Conservation (phyloP, 2,329 filamentous ascomycete genomes). For the Pseudogymnoascus sp. region DNA sequence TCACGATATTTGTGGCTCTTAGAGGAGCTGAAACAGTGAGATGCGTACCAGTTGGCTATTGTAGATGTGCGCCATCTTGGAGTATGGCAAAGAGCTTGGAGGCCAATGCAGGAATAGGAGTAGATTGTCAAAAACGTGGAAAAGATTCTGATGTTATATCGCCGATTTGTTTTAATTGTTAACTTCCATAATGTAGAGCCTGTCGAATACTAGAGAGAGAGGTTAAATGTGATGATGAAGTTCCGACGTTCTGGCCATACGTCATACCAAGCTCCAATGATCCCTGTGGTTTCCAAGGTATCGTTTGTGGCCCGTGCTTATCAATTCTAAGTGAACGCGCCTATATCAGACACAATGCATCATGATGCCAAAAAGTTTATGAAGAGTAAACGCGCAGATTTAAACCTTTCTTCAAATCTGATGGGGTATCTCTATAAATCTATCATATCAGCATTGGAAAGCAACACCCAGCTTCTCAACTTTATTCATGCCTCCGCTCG, state of each 20-base stretch:
- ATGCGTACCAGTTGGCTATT: conserved; percentile 37
- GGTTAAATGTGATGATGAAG: not conserved
- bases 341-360: not conserved
- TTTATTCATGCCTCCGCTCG: conserved; percentile 74
- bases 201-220: not conserved
- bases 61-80: conserved; percentile 29
- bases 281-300: conserved; percentile 5
- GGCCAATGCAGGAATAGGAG: not conserved
- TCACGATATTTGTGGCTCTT: not conserved
- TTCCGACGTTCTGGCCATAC: not conserved
- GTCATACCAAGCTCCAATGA: conserved; percentile 2
- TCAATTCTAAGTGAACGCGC: not conserved
- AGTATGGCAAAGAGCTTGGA: not conserved
- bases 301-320: not conserved
- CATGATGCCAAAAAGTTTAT: not conserved
- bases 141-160: not conserved
- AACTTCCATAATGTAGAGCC: not conserved
- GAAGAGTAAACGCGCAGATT: not conserved
- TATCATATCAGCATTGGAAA: conserved; percentile 63
- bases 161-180: not conserved
- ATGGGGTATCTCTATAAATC: conserved; percentile 3
- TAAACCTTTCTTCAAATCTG: not conserved
- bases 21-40: not conserved
- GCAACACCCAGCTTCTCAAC: conserved; percentile 73
- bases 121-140: not conserved